These are phyloP conservation scores for Septoria linicola DNA, from an alignment of 2,329 filamentous ascomycete genomes.

Conservation along the genomic window DNA sequence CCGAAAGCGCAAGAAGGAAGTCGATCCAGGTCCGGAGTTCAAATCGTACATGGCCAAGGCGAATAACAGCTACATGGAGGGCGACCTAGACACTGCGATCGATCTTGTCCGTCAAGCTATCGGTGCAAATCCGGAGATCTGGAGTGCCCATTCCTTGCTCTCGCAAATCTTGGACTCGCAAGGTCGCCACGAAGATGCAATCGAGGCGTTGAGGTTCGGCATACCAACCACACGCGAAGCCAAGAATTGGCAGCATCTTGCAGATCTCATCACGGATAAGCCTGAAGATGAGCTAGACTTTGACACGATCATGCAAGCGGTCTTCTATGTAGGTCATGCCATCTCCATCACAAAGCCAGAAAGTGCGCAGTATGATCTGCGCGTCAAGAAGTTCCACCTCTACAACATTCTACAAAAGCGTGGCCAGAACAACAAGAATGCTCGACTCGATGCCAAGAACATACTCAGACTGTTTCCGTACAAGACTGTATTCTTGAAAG, in stretches of 20 bases:
- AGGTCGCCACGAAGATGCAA: conserved; percentile 57
- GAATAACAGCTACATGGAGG: conserved; percentile 64
- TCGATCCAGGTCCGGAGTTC: conserved; percentile 69
- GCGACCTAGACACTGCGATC: conserved; percentile 60
- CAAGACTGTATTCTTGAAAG: conserved; percentile 55
- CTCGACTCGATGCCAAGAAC: conserved; percentile 53
- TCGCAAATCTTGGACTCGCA: conserved; percentile 58
- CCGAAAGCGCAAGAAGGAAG: conserved; percentile 52
- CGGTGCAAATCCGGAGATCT: conserved; percentile 61
- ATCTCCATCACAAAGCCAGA: conserved; percentile 51
- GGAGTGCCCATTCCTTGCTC: conserved; percentile 59
- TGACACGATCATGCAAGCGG: conserved; percentile 45
- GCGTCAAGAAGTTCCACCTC: conserved; percentile 57
- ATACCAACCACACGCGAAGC: conserved; percentile 58
- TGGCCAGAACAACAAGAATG: conserved; percentile 46
- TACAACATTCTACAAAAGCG: conserved; percentile 47
- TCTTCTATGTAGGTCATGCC: conserved; percentile 56
- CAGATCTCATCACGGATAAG: conserved; percentile 53
- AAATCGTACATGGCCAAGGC: conserved; percentile 66
- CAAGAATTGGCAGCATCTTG: conserved; percentile 58
- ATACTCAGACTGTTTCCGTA: conserved; percentile 56
- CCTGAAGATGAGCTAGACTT: conserved; percentile 42
- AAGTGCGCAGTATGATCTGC: conserved; percentile 40
- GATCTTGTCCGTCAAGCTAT: conserved; percentile 53
- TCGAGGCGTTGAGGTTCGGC: conserved; percentile 58